Evolutionary conservation across 331 rosid genomes (phyloP).

Genomic region (Spiraea crenata): DNA sequence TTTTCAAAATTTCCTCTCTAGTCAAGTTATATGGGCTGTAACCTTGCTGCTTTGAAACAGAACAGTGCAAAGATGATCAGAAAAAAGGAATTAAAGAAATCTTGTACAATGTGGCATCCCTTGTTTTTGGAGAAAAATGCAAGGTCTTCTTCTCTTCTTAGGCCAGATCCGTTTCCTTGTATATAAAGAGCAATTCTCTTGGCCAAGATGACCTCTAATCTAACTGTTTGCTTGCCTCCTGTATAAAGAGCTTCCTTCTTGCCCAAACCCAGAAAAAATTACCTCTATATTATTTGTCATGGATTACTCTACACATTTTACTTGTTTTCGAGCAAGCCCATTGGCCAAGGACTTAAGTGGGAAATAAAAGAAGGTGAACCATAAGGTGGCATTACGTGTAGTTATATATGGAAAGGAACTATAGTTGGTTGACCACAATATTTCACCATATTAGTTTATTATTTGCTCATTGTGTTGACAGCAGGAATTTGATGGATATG

Average conservation of each 20-base stretch:
- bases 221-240: too few relatives aligned
- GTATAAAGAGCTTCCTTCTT: too few relatives aligned
- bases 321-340: too few relatives aligned
- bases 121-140: neutral
- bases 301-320: too few relatives aligned
- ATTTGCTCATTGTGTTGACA: neutral
- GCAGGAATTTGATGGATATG: slow-evolving; percentile 7
- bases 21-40: neutral
- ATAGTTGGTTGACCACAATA: too few relatives aligned
- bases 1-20: neutral
- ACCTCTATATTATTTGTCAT: too few relatives aligned
- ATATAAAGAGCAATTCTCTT: neutral
- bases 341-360: too few relatives aligned
- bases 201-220: too few relatives aligned
- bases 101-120: slow-evolving; percentile 7
- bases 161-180: slow-evolving; percentile 8
- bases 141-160: neutral
- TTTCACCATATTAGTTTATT: neutral
- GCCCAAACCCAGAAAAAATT: too few relatives aligned
- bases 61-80: slow-evolving; percentile 9
- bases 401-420: neutral
- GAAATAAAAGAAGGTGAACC: too few relatives aligned
- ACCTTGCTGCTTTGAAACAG: slow-evolving; percentile 7
- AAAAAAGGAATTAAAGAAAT: slow-evolving; percentile 6
- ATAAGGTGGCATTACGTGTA: too few relatives aligned